Evolutionary conservation across 2,329 filamentous ascomycete species (phyloP).

Genomic region (Boeremia exigua): DNA sequence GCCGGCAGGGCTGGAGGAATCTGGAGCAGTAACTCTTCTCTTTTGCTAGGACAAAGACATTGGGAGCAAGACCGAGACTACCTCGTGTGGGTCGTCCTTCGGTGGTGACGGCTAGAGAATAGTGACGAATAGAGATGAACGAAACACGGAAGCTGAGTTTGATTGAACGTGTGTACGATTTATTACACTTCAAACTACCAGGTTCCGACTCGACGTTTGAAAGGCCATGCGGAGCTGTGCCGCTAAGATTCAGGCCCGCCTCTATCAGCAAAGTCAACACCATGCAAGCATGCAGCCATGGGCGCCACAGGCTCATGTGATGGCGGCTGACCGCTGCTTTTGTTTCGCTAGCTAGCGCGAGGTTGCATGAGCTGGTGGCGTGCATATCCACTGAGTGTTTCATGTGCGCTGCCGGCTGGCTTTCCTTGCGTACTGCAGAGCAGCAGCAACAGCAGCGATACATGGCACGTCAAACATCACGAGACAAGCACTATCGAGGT

Average conservation of each 20-base stretch:
- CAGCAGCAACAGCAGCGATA: constrained; percentile 1
- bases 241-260: constrained; percentile 1
- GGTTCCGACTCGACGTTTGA: no score
- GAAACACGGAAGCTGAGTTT: no score
- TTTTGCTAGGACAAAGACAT: no score
- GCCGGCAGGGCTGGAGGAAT: no score
- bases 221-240: constrained; percentile 6
- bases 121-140: no score
- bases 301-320: constrained; percentile 26
- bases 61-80: no score
- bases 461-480: neutral
- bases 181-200: no score
- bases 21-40: no score
- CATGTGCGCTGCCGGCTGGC: constrained; percentile 9
- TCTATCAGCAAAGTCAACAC: constrained; percentile 34
- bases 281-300: constrained; percentile 38
- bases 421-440: constrained; percentile 8
- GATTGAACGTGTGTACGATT: no score
- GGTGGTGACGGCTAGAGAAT: no score
- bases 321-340: constrained; percentile 26
- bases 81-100: no score
- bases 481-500: constrained; percentile 1
- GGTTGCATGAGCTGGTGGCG: constrained; percentile 27
- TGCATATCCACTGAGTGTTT: constrained; percentile 14
- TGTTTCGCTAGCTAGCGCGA: constrained; percentile 25